Conservation (phyloP, 2,329 filamentous ascomycete genomes). For the Diaporthe capsici region DNA sequence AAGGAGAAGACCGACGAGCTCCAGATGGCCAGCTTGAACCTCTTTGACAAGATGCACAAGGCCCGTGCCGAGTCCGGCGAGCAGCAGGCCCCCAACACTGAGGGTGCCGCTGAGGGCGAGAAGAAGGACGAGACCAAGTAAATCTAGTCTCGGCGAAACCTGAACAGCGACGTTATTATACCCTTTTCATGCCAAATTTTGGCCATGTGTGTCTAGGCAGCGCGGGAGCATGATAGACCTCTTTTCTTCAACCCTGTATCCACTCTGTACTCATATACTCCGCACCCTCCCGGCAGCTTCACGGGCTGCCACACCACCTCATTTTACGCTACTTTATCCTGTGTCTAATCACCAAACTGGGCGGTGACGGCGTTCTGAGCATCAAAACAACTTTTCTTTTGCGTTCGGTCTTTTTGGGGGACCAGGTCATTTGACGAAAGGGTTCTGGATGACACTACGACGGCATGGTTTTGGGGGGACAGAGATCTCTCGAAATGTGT, state of each 20-base stretch:
- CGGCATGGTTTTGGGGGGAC: conserved; percentile 57
- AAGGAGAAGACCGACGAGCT: conserved; percentile 99
- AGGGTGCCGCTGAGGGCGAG: conserved; percentile 74
- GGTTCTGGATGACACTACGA: conserved; percentile 62
- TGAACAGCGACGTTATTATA: conserved; percentile 44
- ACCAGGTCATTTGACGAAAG: conserved; percentile 55
- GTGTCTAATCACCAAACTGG: conserved; percentile 61
- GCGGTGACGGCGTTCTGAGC: conserved; percentile 66
- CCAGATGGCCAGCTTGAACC: conserved; percentile 93
- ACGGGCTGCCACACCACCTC: conserved; percentile 48
- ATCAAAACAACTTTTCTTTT: conserved; percentile 58
- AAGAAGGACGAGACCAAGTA: conserved; percentile 84
- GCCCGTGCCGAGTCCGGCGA: conserved; percentile 79
- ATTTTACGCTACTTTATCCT: conserved; percentile 47
- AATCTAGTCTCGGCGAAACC: conserved; percentile 47
- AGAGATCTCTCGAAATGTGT: conserved; percentile 60
- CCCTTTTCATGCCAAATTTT: conserved; percentile 45
- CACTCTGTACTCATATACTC: conserved; percentile 67
- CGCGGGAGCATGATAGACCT: conserved; percentile 51
- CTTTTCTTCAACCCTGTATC: conserved; percentile 55
- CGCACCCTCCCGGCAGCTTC: conserved; percentile 51
- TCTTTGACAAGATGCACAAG: conserved; percentile 99
- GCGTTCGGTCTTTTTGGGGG: conserved; percentile 39
- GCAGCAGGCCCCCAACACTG: conserved; percentile 64
- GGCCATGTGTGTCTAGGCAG: conserved; percentile 49